Evolutionary conservation across 2,329 filamentous ascomycete genomes (phyloP), one percentile per base, ranked within the genome.

Genomic region (Clonostachys sp.): DNA sequence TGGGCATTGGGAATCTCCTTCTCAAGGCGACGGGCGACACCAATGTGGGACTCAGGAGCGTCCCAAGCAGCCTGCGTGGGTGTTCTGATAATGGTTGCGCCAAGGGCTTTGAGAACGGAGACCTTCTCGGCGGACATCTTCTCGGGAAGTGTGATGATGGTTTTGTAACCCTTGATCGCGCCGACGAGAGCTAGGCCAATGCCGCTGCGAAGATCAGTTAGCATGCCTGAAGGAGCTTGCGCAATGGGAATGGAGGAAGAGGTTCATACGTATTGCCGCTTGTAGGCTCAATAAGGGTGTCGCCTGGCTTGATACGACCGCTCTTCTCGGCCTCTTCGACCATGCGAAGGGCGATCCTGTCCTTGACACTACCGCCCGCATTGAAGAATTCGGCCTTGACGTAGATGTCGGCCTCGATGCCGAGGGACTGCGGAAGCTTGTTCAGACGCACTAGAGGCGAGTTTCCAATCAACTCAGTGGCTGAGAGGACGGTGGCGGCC

Each of bases 101-200:
- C 92, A 45, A 99, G 80, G 33, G 94, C 92, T 58, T 91, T 88
- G 52, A 99, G 79, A 30, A 99, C 94, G 3, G 92, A 87, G 38
- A 99, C 94, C 71, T 99, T 99, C 71, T 99, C 94, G 43, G 91
- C 88, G 2, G 91, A 96, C 94, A 99, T 99, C 78, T 99, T 99
- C 73, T 99, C 94, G 45, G 94, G 94, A 42, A 99, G 82, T 12
- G 94, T 99, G 67, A 99, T 99, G 71, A 99, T 97, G 39, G 91
- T 95, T 71, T 92, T 92, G 78, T 97, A 99, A 55, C 91, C 92
- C 75, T 96, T 97, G 61, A 99, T 88, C 14, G 94, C 94, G 49
- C 83, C 92, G 16, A 97, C 92, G 34, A 99, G 83, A 30, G 94
- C 94, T 39, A 99, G 78, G 18, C 94, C 94, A 55, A 99, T 99